Conservation (phyloP, 305 asterid genomes). For the Fraxinus velutina region DNA sequence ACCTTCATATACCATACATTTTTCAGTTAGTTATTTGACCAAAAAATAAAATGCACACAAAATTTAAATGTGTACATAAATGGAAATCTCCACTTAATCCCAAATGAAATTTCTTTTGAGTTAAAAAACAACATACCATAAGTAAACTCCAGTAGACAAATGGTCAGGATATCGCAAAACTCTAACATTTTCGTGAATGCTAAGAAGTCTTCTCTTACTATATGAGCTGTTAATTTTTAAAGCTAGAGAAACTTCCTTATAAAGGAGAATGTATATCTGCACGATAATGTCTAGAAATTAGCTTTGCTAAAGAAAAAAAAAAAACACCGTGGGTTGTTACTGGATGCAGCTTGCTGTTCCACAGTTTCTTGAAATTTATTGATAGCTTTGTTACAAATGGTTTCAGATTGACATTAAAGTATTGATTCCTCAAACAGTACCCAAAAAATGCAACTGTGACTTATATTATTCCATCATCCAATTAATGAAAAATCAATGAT, state of each 20-base stretch:
- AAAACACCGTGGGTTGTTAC: not conserved
- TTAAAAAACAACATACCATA: slow-evolving; percentile 57
- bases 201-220: slow-evolving; percentile 70
- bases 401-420: not conserved
- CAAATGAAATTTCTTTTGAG: not conserved
- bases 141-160: slow-evolving; percentile 72
- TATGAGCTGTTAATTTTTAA: slow-evolving; percentile 84
- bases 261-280: slow-evolving; percentile 92
- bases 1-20: slow-evolving; percentile 51
- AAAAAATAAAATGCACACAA: not conserved
- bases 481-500: not conserved
- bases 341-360: slow-evolving; percentile 2
- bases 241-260: slow-evolving; percentile 94
- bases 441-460: not conserved
- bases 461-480: not conserved
- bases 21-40: not conserved
- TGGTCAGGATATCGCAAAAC: slow-evolving; percentile 86
- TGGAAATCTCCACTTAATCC: slow-evolving; percentile 3
- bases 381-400: not conserved
- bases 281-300: not conserved
- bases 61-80: not conserved
- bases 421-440: not conserved
- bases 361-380: slow-evolving; percentile 10
- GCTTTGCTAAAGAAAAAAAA: not conserved
- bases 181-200: slow-evolving; percentile 82